Conservation (phyloP, 768 basidiomycete species). For the Phlegmacium glaucopus region DNA sequence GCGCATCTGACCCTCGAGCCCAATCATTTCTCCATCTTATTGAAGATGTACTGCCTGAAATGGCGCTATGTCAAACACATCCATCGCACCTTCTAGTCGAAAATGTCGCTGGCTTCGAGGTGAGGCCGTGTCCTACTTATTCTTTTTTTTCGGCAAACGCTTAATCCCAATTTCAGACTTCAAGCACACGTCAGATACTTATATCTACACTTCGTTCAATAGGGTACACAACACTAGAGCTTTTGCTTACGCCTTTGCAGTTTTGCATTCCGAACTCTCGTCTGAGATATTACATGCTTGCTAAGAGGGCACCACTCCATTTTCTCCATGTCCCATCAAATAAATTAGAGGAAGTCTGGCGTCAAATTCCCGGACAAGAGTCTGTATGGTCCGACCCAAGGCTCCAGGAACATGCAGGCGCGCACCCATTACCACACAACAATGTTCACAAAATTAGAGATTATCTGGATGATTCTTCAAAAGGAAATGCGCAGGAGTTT, state of each 20-base stretch:
- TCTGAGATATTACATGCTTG: slow-evolving; percentile 76
- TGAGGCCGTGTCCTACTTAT: slow-evolving; percentile 24
- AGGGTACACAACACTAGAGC: slow-evolving; percentile 57
- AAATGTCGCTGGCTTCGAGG: slow-evolving; percentile 85
- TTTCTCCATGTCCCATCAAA: slow-evolving; percentile 28
- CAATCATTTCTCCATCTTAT: slow-evolving; percentile 73
- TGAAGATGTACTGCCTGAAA: slow-evolving; percentile 54
- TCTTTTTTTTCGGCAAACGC: background rate
- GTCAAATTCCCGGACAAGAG: slow-evolving; percentile 49
- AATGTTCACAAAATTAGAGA: slow-evolving; percentile 24
- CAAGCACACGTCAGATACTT: slow-evolving; percentile 58
- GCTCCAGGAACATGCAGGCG: slow-evolving; percentile 6
- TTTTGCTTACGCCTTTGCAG: slow-evolving; percentile 72
- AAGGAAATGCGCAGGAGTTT: slow-evolving; percentile 20
- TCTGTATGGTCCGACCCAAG: slow-evolving; percentile 40
- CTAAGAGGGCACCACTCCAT: slow-evolving; percentile 42
- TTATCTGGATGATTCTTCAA: slow-evolving; percentile 38
- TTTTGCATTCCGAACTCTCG: slow-evolving; percentile 83
- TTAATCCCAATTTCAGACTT: slow-evolving; percentile 41
- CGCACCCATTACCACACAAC: background rate
- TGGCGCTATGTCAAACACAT: slow-evolving; percentile 40
- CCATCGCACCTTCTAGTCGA: slow-evolving; percentile 68
- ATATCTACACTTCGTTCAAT: slow-evolving; percentile 47
- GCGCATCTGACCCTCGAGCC: slow-evolving; percentile 69
- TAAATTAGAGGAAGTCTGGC: slow-evolving; percentile 30